Evolutionary conservation across 2,329 filamentous ascomycete genomes (phyloP), one percentile per base, ranked within the genome.

Genomic region (Thermoascus crustaceus): DNA sequence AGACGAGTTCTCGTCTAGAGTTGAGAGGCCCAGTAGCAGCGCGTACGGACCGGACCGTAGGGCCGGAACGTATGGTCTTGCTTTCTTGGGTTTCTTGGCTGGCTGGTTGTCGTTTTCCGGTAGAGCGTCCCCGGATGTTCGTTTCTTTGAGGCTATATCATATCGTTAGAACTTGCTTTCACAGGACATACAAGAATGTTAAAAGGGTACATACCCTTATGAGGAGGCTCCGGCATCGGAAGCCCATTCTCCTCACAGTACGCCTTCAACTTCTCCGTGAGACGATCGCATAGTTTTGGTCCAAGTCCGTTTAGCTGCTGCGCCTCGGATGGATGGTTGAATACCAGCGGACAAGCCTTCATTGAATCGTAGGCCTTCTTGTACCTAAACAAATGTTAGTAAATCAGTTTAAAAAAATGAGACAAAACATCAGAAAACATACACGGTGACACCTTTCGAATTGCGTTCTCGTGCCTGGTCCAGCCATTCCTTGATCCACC

Each of bases 401-500:
- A 17, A 5, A 13, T 22, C 32, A 8, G n/a, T 14, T 25, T 17
- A 5, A 14, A 24, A 27, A n/a, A 7, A 38, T 9, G 14, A n/a
- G 32, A 19, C 25, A 4, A 22, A 10, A 35, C 9, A 23, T 29
- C n/a, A 25, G 30, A 22, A 35, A 37, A 52, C 57, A 25, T 37
- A 71, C 65, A 67, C 63, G 31, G 71, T 75, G 16, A 78, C 62
- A 14, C 80, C 81, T 54, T 85, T 86, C 11, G 76, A 75, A 52
- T 81, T 85, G 30, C 73, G 73, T 46, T 85, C 76, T 32, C 73
- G 70, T 8, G 82, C 83, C 25, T 73, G 55, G 29, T 87, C 80
- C 32, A 82, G 72, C 81, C 80, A 86, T 64, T 87, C 82, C 51
- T 83, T 80, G 33, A 88, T 76, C 78, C 82, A 88, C 44, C 65